Percentiles rank a stretch among this genome's conserved stretches.
Conservation (phyloP, 352 stramenopile species). For the Phytophthora capsici region DNA sequence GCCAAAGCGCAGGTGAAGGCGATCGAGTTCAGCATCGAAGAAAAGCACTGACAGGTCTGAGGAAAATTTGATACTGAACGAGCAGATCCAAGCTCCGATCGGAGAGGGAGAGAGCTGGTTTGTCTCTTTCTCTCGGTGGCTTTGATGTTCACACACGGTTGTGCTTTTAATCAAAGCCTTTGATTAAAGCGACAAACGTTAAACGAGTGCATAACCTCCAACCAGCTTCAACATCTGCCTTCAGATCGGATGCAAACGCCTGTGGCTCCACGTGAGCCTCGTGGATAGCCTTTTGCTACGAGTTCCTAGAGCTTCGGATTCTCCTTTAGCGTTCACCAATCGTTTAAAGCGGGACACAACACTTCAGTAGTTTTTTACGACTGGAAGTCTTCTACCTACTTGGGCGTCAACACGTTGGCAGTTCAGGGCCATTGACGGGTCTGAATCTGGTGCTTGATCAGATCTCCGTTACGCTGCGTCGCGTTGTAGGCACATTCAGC, state of each 20-base stretch:
- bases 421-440: conserved; percentile 10
- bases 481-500: conserved; percentile 45
- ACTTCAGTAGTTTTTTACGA: not conserved
- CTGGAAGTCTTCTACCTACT: not conserved
- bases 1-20: conserved; percentile 20
- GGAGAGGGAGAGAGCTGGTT: not conserved
- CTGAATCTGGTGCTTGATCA: conserved; percentile 28
- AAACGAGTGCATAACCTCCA: conserved; percentile 17
- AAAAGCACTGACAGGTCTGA: conserved; percentile 4
- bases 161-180: no score
- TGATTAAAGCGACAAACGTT: conserved; percentile 11
- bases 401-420: not conserved
- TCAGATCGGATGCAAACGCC: not conserved
- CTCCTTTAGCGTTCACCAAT: conserved; percentile 13
- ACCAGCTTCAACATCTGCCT: conserved; percentile 10
- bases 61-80: conserved; percentile 9
- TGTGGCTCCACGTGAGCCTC: conserved; percentile 11
- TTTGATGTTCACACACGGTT: not conserved
- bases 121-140: conserved; percentile 1
- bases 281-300: conserved; percentile 12
- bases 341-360: not conserved
- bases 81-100: not conserved
- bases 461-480: conserved; percentile 43
- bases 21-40: conserved; percentile 1
- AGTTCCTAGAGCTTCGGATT: conserved; percentile 15